Percentiles rank a stretch among this genome's conserved stretches.
Conservation (phyloP, 2,329 filamentous ascomycete genomes). For the Pseudogymnoascus destructans region DNA sequence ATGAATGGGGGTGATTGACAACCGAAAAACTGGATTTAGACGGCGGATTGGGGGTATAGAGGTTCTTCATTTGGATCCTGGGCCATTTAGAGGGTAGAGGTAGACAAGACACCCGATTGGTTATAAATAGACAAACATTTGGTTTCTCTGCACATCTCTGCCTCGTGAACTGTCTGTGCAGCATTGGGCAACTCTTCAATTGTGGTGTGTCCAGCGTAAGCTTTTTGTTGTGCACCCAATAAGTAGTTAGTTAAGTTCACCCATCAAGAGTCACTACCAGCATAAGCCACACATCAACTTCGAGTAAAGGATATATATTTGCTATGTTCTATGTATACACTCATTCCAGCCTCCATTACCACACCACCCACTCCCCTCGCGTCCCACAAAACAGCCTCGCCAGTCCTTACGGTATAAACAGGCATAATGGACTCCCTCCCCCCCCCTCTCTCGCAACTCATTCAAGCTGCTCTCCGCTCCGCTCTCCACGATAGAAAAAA, state of each 20-base stretch:
- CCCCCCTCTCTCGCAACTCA: not conserved
- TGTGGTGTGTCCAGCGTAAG: no score
- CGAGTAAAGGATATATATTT: conserved; percentile 7
- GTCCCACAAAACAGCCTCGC: not conserved
- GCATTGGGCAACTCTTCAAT: not conserved
- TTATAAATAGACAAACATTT: not conserved
- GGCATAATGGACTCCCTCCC: not conserved
- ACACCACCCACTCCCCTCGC: not conserved
- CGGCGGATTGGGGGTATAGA: not conserved
- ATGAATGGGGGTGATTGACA: not conserved
- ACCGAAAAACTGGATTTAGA: not conserved
- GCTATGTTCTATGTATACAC: conserved; percentile 6
- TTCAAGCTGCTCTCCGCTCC: not conserved
- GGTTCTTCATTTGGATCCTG: not conserved
- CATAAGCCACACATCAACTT: not conserved
- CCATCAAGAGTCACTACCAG: not conserved
- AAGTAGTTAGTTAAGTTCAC: not conserved
- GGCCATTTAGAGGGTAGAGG: not conserved
- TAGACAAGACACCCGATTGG: not conserved
- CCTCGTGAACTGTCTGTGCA: not conserved
- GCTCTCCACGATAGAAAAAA: not conserved
- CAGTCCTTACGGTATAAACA: not conserved
- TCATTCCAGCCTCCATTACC: conserved; percentile 1
- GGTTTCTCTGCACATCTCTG: not conserved
- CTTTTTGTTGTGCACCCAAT: not conserved